These are phyloP conservation scores for Fusarium oligoseptatum DNA, from an alignment of 2,329 filamentous ascomycete genomes.

Conservation along the genomic window DNA sequence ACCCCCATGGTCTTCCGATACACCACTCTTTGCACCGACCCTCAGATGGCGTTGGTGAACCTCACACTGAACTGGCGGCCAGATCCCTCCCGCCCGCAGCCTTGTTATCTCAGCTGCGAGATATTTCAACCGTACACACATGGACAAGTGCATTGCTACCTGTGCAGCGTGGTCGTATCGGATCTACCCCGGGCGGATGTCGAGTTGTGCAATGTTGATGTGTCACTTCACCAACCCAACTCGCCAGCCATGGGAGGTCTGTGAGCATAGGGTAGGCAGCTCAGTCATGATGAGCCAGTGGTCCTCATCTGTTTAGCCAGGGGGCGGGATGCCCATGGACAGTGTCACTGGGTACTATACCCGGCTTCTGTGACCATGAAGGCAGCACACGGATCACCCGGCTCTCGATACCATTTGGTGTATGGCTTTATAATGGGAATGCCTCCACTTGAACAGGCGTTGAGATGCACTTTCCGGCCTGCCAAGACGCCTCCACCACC, in stretches of 20 bases:
- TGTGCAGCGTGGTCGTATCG: not conserved
- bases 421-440: constrained; percentile 18
- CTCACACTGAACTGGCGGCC: not conserved
- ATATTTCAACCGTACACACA: not conserved
- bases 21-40: not conserved
- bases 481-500: not conserved
- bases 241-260: not conserved
- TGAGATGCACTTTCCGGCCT: not conserved
- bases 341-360: not conserved
- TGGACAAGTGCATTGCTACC: not conserved
- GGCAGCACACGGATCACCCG: not conserved
- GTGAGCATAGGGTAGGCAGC: not conserved
- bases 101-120: not conserved
- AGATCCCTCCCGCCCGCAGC: not conserved
- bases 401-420: not conserved
- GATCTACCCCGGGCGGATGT: not conserved
- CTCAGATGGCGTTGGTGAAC: not conserved
- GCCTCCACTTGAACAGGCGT: constrained; percentile 14
- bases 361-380: not conserved
- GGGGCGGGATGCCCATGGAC: not conserved
- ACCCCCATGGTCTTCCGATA: not conserved
- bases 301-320: not conserved
- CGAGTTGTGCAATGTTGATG: not conserved
- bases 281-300: not conserved
- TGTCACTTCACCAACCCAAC: not conserved